Percentiles rank a stretch among this genome's conserved stretches.
Evolutionary conservation across 192 early-diverging fungal genomes (phyloP).

Genomic region (Backusella tarrabulga): DNA sequence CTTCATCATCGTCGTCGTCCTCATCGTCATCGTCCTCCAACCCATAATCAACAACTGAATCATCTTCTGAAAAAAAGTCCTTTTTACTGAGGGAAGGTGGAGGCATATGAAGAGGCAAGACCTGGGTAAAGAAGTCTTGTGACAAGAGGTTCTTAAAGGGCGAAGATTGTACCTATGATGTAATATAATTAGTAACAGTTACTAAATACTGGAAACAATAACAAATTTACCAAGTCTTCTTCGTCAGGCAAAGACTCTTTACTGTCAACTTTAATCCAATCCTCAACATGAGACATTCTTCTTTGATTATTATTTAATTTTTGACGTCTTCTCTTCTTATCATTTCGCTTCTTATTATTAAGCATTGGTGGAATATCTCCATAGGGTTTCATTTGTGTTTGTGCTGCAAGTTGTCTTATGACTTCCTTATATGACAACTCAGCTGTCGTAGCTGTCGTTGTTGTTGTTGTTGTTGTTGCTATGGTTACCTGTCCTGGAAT

Average conservation of each 20-base stretch:
- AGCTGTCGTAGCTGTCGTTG: not conserved
- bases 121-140: conserved; percentile 22
- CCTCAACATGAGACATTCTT: conserved; percentile 33
- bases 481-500: not conserved
- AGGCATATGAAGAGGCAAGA: conserved; percentile 32
- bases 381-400: conserved; percentile 21
- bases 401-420: conserved; percentile 24
- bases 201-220: not conserved
- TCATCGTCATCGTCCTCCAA: not conserved
- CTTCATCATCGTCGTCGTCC: not conserved
- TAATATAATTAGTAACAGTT: not conserved
- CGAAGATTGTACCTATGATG: conserved; percentile 15
- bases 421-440: conserved; percentile 23
- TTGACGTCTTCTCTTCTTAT: conserved; percentile 3
- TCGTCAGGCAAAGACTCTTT: conserved; percentile 36
- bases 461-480: not conserved
- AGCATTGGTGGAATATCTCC: conserved; percentile 26
- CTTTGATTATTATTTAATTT: not conserved
- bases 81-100: conserved; percentile 27
- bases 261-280: conserved; percentile 33
- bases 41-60: not conserved
- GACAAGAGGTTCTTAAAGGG: conserved; percentile 26
- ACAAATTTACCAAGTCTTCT: conserved; percentile 26
- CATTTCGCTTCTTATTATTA: conserved; percentile 11
- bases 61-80: not conserved